These are phyloP conservation scores for Ceraceosorus bombacis DNA, from an alignment of 1,284 basidiomycete genomes.

Conservation along the genomic window DNA sequence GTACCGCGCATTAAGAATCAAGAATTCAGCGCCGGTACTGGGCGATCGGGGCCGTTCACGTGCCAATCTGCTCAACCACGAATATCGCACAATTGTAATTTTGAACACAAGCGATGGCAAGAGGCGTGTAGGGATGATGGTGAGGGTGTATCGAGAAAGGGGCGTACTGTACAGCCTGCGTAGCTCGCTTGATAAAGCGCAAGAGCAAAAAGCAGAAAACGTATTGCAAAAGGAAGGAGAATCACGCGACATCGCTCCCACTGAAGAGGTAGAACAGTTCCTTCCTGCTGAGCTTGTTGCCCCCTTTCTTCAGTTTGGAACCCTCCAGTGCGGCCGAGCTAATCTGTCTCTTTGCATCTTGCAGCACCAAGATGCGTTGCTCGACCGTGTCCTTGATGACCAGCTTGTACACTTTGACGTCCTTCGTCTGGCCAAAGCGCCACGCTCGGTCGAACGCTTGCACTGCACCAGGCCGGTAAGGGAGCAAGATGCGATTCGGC, in stretches of 20 bases:
- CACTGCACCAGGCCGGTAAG: constrained; percentile 50
- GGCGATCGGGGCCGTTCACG: too few relatives aligned
- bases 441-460: constrained; percentile 93
- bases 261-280: constrained; percentile 18
- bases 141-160: too few relatives aligned
- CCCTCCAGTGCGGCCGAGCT: constrained; percentile 79
- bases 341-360: constrained; percentile 69
- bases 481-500: background rate
- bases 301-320: constrained; percentile 68
- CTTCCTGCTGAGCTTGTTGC: constrained; percentile 40
- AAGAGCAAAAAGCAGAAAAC: too few relatives aligned
- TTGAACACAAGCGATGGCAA: too few relatives aligned
- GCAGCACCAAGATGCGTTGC: constrained; percentile 68
- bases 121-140: too few relatives aligned
- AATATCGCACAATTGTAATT: too few relatives aligned
- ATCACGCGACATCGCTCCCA: background rate
- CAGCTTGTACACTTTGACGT: constrained; percentile 88
- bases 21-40: too few relatives aligned
- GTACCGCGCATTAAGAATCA: too few relatives aligned
- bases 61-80: too few relatives aligned
- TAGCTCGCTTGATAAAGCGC: too few relatives aligned
- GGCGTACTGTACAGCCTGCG: too few relatives aligned
- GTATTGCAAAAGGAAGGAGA: too few relatives aligned
- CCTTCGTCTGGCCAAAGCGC: constrained; percentile 74
- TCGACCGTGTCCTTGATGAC: constrained; percentile 83